Conservation (phyloP, 805 yeast species). For the Myxozyma melibiosi region DNA sequence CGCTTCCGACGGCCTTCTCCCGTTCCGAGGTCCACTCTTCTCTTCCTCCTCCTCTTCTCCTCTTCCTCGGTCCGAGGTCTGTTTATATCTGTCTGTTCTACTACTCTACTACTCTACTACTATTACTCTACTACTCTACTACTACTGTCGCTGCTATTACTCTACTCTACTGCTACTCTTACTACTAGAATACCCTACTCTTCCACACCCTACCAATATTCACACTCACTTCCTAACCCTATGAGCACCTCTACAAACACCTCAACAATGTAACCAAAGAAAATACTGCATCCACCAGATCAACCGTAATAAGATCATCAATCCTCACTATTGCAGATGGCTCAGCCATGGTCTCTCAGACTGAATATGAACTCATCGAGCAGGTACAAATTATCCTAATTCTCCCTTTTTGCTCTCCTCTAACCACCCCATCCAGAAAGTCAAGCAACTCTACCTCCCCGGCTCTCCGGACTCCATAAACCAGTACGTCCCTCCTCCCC, state of each 20-base stretch:
- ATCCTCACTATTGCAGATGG: background rate
- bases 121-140: background rate
- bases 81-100: background rate
- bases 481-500: slow-evolving; percentile 43
- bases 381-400: background rate
- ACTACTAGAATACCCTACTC: too few species aligned
- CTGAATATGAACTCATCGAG: slow-evolving; percentile 9
- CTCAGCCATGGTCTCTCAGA: slow-evolving; percentile 3
- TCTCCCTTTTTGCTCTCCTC: background rate
- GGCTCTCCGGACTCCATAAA: slow-evolving; percentile 64
- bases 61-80: background rate
- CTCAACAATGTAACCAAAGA: background rate
- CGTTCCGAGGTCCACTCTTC: too few species aligned
- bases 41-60: background rate
- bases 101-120: background rate
- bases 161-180: too few species aligned
- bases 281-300: background rate
- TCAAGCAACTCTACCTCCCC: slow-evolving; percentile 50
- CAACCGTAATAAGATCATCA: background rate
- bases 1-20: too few species aligned
- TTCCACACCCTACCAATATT: too few species aligned
- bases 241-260: background rate
- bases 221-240: slow-evolving; percentile 3
- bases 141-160: too few species aligned
- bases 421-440: slow-evolving; percentile 34